Evolutionary conservation across 139 green algal species (phyloP), one percentile per base, ranked within the genome.

Genomic region (Picochlorum sp.): DNA sequence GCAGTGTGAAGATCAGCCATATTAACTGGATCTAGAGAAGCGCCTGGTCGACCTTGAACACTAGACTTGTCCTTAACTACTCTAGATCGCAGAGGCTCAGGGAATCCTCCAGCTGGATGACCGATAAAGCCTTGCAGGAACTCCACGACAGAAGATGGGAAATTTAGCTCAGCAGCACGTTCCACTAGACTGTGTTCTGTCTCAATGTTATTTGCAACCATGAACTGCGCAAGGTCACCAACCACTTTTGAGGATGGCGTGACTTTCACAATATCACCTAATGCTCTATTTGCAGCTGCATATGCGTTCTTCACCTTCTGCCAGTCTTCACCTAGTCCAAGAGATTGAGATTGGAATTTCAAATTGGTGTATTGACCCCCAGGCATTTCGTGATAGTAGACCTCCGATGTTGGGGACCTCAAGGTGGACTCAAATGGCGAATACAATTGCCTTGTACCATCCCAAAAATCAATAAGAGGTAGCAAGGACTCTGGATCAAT

Each of bases 321-420:
- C 87, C 87, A 96, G 69, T 87, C 67, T 29, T 82, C 69, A 1
- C 82, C 88, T 35, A 96, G 74, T 10, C 89, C 89, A 32, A 95
- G 64, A 26, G 55, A 61, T 18, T 67, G 45, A 10, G 78, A 67
- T 70, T 93, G 84, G 73, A 94, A 93, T 66, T 93, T 93, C 43
- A 94, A 69, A 77, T 94, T 94, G 61, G 86, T 91, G 76, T 91
- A 94, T 70, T 94, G 80, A 37, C 70, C 87, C 22, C 89, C 89
- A 9, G 89, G 89, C 87, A 97, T 97, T 70, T 96, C 87, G 70
- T 97, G 89, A 45, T 79, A 55, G 75, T 96, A 97, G 45, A 97
- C 88, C 53, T 95, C 87, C 29, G 65, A 58, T 75, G 67, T 60
- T 68, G 49, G 73, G 44, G 63, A 53, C 75, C 77, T 60, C 58